phyloP scores from a whole-genome alignment of 75 land plant genomes.

The Cunninghamia lanceolata region DNA sequence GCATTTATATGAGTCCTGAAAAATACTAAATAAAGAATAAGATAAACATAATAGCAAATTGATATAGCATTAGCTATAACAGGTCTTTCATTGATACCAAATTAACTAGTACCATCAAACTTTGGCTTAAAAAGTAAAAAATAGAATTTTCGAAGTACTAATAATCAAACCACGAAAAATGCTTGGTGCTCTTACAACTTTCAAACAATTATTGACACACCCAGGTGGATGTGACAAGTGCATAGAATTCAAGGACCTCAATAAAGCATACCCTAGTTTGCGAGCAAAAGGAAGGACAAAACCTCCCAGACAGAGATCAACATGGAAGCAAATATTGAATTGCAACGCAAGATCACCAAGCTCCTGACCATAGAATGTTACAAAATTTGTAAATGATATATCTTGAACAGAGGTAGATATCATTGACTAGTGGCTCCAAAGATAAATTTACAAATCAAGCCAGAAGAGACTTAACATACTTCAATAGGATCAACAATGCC shows the following conservation, averaged over 20 bases:
- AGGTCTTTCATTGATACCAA: background rate
- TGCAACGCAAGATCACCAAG: constrained; percentile 74
- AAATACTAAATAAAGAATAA: background rate
- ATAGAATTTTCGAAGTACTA: background rate
- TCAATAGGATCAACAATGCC: constrained; percentile 96
- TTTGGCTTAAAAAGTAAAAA: background rate
- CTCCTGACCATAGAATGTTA: constrained; percentile 47
- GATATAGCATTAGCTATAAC: background rate
- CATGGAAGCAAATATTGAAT: constrained; percentile 80
- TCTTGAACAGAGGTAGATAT: background rate
- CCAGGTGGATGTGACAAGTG: background rate
- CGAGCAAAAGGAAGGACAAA: constrained; percentile 97
- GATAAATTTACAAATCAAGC: background rate
- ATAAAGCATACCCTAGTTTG: constrained; percentile 78
- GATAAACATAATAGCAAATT: background rate
- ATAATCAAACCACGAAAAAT: background rate
- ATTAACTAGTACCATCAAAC: background rate
- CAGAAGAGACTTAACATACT: constrained; percentile 31
- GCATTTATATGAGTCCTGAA: background rate
- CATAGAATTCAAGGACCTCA: background rate
- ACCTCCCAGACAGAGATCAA: constrained; percentile 98
- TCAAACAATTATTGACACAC: background rate
- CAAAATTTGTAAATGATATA: background rate
- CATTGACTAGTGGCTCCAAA: background rate
- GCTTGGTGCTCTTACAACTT: background rate